phyloP scores from a whole-genome alignment of 768 basidiomycete species.

The Cystobasidium ongulense region DNA sequence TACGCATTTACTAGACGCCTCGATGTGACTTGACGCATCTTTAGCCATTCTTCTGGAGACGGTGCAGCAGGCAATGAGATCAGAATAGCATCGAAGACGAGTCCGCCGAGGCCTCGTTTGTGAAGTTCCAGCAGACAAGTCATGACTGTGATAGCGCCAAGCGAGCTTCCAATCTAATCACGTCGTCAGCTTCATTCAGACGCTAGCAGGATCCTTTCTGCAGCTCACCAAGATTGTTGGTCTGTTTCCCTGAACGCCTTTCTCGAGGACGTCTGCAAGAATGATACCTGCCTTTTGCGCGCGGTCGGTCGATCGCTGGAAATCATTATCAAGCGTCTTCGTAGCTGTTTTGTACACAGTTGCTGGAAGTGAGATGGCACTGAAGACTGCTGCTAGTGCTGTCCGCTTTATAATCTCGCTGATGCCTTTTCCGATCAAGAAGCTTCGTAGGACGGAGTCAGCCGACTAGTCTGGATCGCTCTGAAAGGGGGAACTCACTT shows the following conservation, averaged over 20 bases:
- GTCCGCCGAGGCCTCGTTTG: conserved; percentile 35
- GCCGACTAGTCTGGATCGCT: not conserved
- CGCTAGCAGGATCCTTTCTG: not conserved
- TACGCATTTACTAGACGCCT: conserved; percentile 47
- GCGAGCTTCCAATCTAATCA: conserved; percentile 47
- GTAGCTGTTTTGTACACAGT: conserved; percentile 38
- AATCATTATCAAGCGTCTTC: conserved; percentile 43
- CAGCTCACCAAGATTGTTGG: conserved; percentile 47
- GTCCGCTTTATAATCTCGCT: conserved; percentile 50
- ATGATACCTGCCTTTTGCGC: conserved; percentile 49
- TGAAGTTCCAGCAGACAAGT: conserved; percentile 33
- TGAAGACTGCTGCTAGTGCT: conserved; percentile 48
- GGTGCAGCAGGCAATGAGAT: conserved; percentile 49
- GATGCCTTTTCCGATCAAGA: conserved; percentile 33
- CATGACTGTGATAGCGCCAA: conserved; percentile 46
- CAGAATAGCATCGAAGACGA: conserved; percentile 49
- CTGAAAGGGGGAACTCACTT: not conserved
- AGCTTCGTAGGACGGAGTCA: not conserved
- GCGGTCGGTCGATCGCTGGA: conserved; percentile 45
- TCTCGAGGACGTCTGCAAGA: conserved; percentile 49
- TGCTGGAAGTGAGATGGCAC: conserved; percentile 44
- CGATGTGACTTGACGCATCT: conserved; percentile 44
- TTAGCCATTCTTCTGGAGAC: conserved; percentile 45
- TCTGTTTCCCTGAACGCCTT: conserved; percentile 49
- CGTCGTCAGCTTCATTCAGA: not conserved